phyloP scores from a whole-genome alignment of 306 rosid species.

The Notholithocarpus densiflorus region DNA sequence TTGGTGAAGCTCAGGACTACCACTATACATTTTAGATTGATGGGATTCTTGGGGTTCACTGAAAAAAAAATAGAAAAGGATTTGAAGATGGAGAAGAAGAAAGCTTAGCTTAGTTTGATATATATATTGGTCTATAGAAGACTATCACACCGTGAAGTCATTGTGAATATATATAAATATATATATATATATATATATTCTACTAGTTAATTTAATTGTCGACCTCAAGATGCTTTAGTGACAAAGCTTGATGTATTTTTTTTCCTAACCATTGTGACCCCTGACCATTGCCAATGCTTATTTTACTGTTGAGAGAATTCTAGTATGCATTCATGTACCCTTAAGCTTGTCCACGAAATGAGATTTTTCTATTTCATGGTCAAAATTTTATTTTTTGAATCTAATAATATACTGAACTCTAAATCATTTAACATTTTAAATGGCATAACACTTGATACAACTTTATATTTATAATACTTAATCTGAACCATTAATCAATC shows the following conservation, averaged over 20 bases:
- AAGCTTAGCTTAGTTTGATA: not conserved
- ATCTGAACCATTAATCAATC: too few species aligned
- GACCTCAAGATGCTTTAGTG: not conserved
- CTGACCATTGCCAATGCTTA: not conserved
- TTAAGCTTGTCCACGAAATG: not conserved
- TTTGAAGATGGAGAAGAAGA: not conserved
- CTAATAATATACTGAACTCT: too few species aligned
- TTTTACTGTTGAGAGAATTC: not conserved
- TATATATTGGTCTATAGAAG: not conserved
- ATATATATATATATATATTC: not conserved
- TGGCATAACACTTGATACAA: too few species aligned
- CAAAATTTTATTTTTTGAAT: too few species aligned
- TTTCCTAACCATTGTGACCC: not conserved
- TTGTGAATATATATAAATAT: not conserved
- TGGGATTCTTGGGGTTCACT: not conserved
- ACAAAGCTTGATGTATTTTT: not conserved
- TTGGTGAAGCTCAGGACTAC: constrained; percentile 33
- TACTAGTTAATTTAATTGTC: not conserved
- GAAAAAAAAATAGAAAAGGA: not conserved
- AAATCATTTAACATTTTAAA: too few species aligned
- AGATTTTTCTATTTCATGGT: too few species aligned
- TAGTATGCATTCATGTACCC: not conserved
- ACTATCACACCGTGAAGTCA: not conserved
- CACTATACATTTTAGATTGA: constrained; percentile 35
- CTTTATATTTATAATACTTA: too few species aligned